Base-by-base conservation (phyloP, 768 basidiomycete genomes). In the Lepiota venenata region DNA sequence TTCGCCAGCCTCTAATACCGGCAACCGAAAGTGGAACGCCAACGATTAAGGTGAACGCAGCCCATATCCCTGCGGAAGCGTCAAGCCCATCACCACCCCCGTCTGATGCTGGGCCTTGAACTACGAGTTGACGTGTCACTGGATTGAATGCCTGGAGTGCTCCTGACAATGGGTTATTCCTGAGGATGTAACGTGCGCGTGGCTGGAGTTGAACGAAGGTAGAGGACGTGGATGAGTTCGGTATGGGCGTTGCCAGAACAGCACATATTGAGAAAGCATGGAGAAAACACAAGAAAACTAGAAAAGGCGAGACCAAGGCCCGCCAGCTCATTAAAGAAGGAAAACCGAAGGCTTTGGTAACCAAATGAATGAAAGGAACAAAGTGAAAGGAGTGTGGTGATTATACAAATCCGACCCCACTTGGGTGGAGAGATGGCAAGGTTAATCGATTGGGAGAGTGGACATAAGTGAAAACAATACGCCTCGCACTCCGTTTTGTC, bases 101-200 rank as follows among this genome's bases (percentile, higher is more conserved):
- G 61, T 88, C 86, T 2, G 82, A 72, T 2, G 79, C 85, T 4
- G 70, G 52, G 0, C 79, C 80, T 64, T 88, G 86, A 4, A 75
- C 68, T 8, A 85, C 72, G 21, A 64, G 54, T 46, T 69, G 60
- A n/a, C 68, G 66, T 0, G 81, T 79, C 21, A 42, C 27, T 5
- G 80, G 66, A 58, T 82, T 72, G 58, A 80, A 71, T 15, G 84
- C 74, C 49, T 66, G 42, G 2, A 69, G 69, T 20, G 66, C 69
- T 12, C 82, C 83, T 40, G 70, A 66, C 15, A 55, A 3, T 3
- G 56, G 55, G 50, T 72, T 71, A 59, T 63, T 69, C 18, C 25
- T 42, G 45, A 57, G 56, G n/a, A 50, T 48, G 27, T 47, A 52
- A 10, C 39, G 41, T 9, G 25, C 47, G 39, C 56, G 56, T 9